Percentiles rank a stretch among this genome's conserved stretches.
These are phyloP conservation scores for Hypsizygus ulmarius DNA, from an alignment of 1,284 basidiomycete genomes.

Conservation along the genomic window DNA sequence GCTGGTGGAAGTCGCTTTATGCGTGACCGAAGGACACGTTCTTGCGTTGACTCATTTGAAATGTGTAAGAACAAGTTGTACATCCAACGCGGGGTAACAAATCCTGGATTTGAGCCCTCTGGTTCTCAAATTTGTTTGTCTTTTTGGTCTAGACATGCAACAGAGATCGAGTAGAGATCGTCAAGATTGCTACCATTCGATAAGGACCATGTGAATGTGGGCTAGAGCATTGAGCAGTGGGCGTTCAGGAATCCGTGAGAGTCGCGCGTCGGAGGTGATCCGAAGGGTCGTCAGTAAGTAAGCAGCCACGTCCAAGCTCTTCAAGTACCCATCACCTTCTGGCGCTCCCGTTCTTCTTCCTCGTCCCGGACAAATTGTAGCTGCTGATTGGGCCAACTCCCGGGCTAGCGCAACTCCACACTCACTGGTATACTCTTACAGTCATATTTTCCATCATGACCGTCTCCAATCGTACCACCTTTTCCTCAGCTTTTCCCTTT, in stretches of 20 bases:
- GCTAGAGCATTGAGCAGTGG: background rate
- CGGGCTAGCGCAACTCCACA: slow-evolving; percentile 22
- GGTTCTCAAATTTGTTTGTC: too few relatives aligned
- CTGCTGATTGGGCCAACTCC: slow-evolving; percentile 20
- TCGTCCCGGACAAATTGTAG: slow-evolving; percentile 11
- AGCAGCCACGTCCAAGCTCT: slow-evolving; percentile 27
- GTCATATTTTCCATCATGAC: slow-evolving; percentile 27
- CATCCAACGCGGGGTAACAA: background rate
- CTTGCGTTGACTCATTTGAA: too few relatives aligned
- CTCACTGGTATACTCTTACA: slow-evolving; percentile 25
- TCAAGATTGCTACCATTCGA: too few relatives aligned
- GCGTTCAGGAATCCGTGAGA: slow-evolving; percentile 13
- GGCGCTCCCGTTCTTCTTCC: slow-evolving; percentile 21
- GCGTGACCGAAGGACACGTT: background rate
- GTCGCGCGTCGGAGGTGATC: slow-evolving; percentile 19
- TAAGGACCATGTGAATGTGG: too few relatives aligned
- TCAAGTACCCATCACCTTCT: slow-evolving; percentile 25
- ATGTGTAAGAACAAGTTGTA: too few relatives aligned
- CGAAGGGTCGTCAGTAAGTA: slow-evolving; percentile 17
- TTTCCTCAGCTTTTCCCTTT: slow-evolving; percentile 35
- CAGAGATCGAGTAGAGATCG: too few relatives aligned
- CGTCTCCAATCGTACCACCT: slow-evolving; percentile 34
- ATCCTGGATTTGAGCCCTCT: too few relatives aligned
- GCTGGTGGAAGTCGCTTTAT: too few relatives aligned
- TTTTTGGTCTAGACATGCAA: too few relatives aligned